Evolutionary conservation across 2,329 filamentous ascomycete genomes (phyloP), one percentile per base, ranked within the genome.

Genomic region (Diaporthe vexans): DNA sequence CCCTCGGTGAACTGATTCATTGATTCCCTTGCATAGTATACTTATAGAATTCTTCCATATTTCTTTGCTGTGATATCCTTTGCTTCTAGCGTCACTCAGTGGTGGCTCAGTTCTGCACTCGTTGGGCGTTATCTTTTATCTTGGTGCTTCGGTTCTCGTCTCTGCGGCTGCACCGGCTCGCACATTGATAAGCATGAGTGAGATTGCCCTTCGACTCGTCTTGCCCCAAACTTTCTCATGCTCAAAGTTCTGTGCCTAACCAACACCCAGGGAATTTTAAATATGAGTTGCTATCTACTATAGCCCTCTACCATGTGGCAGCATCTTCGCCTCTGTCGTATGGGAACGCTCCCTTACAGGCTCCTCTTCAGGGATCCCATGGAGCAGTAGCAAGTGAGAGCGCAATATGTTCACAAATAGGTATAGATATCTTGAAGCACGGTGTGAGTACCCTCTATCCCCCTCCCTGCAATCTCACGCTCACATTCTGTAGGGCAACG

Each of bases 361-460:
- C 56, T 1, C 29, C 70, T 2, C 63, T 76, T 37, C 70, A 68
- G n/a, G 74, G 74, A 33, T 24, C 73, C 17, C 78, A 76, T 26
- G 93, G 93, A 33, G 94, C 92, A 46, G 91, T 95, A 26, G 92
- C 93, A 17, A 93, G 91, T 71, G 93, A 95, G 81, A 91, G 88
- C 78, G 82, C 85, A 3, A 88, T 93, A 76, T 95, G 94, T 80
- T 94, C 92, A 76, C 81, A 87, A 43, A 92, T 94, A 78, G 94
- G 94, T 2, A 88, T 89, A 35, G 87, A 93, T 57, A 85, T 94
- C 24, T 82, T 95, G 37, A 82, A 83, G 26, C 81, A 82, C 24
- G 88, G 89, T 4, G 89, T 88, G 81, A 58, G 86, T 82, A 48
- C 13, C 43, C 11, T 11, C 15, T 1, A 29, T 48, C 2, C 26